Base-by-base conservation (phyloP, 75 land plant genomes). In the Adiantum capillusveneris region DNA sequence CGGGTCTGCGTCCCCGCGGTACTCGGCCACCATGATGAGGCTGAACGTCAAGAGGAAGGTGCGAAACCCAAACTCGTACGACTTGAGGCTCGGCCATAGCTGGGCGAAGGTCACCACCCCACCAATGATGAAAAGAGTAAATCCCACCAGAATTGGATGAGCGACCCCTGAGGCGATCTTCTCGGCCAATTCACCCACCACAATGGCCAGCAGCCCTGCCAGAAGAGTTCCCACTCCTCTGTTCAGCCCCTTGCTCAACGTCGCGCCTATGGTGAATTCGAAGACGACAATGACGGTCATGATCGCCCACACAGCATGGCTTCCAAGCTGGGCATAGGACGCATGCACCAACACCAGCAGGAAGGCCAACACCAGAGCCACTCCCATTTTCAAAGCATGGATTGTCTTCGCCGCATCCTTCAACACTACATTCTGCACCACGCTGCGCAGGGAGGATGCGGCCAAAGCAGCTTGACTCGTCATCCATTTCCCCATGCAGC, bases 51-150 rank as follows among this genome's bases (percentile, higher is more conserved):
- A 55, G 69, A 84, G 29, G 62, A 88, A 88, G 0, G 85, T 88
- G 27, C 87, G 74, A 41, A 81, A 81, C 2, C 93, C 93, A 68
- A 84, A 88, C 65, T 85, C 93, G 53, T 84, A 87, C 14, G 75
- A 66, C 65, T 79, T 79, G 80, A 82, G 60, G 24, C 76, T 79
- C 0, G 89, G 85, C 25, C 79, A 68, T 46, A 85, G 69, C 39
- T 82, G 79, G 9, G 69, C 43, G 58, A 70, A 82, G 19, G 75
- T 75, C 9, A 76, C 66, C 11, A 44, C 48, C 29, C 71, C 49
- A 46, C 49, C 49, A 6, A 20, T 46, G n/a, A n/a, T n/a, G n/a
- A n/a, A n/a, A n/a, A n/a, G n/a, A n/a, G n/a, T n/a, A n/a, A n/a
- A n/a, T n/a, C n/a, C n/a, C n/a, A n/a, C n/a, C n/a, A n/a, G n/a